Conservation (phyloP, 768 basidiomycete species). For the Hirschioporus abietinus region DNA sequence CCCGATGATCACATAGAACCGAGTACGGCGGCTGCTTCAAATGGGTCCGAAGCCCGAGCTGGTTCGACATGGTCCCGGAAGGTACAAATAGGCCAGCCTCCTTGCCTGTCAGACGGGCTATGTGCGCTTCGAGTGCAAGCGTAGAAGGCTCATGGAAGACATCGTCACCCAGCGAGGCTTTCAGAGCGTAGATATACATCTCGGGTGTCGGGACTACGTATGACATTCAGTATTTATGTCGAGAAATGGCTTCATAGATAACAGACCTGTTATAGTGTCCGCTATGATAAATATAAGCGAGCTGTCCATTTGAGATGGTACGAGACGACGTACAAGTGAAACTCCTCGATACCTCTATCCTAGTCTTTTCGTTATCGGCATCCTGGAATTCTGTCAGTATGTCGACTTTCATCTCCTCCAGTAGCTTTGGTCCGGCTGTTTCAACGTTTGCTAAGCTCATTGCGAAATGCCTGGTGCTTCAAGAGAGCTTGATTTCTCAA, state of each 20-base stretch:
- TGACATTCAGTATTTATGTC: constrained; percentile 5
- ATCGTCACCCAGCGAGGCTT: constrained; percentile 71
- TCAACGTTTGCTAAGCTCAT: constrained; percentile 5
- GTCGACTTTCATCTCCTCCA: constrained; percentile 49
- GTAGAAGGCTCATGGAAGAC: constrained; percentile 62
- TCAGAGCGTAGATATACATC: constrained; percentile 68
- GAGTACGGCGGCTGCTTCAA: constrained; percentile 88
- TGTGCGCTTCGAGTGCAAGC: constrained; percentile 60
- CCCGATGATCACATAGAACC: constrained; percentile 74
- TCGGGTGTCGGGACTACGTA: constrained; percentile 48
- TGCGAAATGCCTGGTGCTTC: background rate
- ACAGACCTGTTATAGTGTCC: constrained; percentile 44
- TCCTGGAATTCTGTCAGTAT: constrained; percentile 49
- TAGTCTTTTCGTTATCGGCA: constrained; percentile 44
- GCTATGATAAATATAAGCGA: constrained; percentile 23
- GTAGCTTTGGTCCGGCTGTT: constrained; percentile 21
- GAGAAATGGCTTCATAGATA: background rate
- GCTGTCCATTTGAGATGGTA: constrained; percentile 5
- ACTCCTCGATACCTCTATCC: constrained; percentile 53
- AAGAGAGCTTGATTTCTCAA: too few relatives aligned
- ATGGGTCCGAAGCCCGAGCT: constrained; percentile 81
- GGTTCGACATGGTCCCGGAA: constrained; percentile 88
- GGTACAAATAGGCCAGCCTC: constrained; percentile 86
- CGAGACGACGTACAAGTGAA: constrained; percentile 57
- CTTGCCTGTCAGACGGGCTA: constrained; percentile 78